phyloP scores from a whole-genome alignment of 352 stramenopile species.

The Peronosclerospora sorghi region DNA sequence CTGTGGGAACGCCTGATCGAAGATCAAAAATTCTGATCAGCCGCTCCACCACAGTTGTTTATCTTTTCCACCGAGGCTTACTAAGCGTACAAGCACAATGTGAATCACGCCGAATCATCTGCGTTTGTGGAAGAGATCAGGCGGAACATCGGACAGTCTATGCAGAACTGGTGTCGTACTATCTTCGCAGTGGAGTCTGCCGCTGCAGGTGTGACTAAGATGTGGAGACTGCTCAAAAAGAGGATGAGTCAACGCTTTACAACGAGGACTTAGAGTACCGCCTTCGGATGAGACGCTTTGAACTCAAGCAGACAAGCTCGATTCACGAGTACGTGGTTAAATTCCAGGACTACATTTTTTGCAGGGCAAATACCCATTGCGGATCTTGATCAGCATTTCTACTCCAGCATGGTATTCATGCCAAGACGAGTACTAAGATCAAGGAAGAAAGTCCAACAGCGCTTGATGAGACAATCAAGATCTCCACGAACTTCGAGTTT shows the following conservation, averaged over 20 bases:
- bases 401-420: neutral
- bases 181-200: neutral
- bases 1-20: too few relatives aligned
- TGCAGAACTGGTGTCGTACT: slow-evolving; percentile 1
- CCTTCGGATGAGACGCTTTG: neutral
- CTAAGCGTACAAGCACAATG: neutral
- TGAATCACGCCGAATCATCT: slow-evolving; percentile 1
- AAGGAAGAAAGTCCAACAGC: slow-evolving; percentile 1
- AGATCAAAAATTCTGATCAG: too few relatives aligned
- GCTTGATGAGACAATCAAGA: neutral
- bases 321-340: slow-evolving; percentile 2
- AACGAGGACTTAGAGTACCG: slow-evolving; percentile 1
- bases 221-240: slow-evolving; percentile 1
- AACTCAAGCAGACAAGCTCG: neutral
- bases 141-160: slow-evolving; percentile 1
- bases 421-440: neutral
- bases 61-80: slow-evolving; percentile 5
- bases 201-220: neutral
- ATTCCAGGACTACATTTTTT: neutral
- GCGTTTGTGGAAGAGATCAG: slow-evolving; percentile 1
- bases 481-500: slow-evolving; percentile 5
- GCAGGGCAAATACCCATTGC: neutral
- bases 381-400: slow-evolving; percentile 3
- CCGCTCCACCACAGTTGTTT: too few relatives aligned
- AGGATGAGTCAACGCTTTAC: neutral